Percentiles rank a stretch among this genome's conserved stretches.
phyloP scores from a whole-genome alignment of 495 filamentous ascomycete genomes.

The Aspergillus cristatus region DNA sequence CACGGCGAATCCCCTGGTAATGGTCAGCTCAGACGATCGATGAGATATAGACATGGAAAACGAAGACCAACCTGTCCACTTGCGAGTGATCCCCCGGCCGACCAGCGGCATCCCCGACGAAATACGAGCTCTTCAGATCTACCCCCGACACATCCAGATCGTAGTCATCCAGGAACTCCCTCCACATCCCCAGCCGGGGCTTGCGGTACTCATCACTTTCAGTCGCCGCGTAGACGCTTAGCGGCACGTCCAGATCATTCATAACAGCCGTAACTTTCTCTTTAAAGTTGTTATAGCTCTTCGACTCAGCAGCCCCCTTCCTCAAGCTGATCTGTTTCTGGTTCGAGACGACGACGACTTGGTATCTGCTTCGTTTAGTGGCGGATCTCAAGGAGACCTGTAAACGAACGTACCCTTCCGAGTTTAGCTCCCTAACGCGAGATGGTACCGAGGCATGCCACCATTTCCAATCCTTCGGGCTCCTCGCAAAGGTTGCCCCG shows the following conservation, averaged over 20 bases:
- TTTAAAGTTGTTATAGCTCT: slow-evolving; percentile 68
- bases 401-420: slow-evolving; percentile 51
- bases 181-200: slow-evolving; percentile 85
- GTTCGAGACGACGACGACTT: slow-evolving; percentile 75
- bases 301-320: slow-evolving; percentile 50
- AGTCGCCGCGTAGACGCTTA: slow-evolving; percentile 79
- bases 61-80: slow-evolving; percentile 55
- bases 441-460: slow-evolving; percentile 68
- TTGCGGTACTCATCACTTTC: slow-evolving; percentile 74
- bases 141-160: slow-evolving; percentile 54
- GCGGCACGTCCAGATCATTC: slow-evolving; percentile 61
- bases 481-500: slow-evolving; percentile 65
- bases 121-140: slow-evolving; percentile 61
- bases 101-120: slow-evolving; percentile 86
- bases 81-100: slow-evolving; percentile 60
- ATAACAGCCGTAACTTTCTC: slow-evolving; percentile 63
- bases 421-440: slow-evolving; percentile 53
- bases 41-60: background rate
- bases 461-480: slow-evolving; percentile 86
- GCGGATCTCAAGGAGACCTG: background rate
- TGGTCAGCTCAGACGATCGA: background rate
- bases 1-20: slow-evolving; percentile 55
- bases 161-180: slow-evolving; percentile 65
- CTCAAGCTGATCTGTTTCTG: slow-evolving; percentile 74
- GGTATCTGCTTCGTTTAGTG: slow-evolving; percentile 44